Evolutionary conservation across 305 asterid genomes (phyloP).

Genomic region (Stenogyne calaminthoides): DNA sequence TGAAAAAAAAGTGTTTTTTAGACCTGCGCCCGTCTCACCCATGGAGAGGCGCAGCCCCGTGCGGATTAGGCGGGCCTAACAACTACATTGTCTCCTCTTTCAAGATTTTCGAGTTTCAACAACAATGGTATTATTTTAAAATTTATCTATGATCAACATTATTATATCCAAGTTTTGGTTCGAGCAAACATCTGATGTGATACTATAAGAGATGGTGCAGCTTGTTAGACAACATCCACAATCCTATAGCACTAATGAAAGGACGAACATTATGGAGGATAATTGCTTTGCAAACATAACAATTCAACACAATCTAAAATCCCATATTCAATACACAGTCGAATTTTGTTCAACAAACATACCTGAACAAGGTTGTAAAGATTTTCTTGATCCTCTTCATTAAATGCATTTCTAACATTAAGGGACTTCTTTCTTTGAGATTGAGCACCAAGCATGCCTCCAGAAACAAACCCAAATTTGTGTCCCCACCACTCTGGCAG

Average conservation of each 20-base stretch:
- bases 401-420: conserved; percentile 58
- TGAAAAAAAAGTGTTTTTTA: no score
- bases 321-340: background rate
- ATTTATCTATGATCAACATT: background rate
- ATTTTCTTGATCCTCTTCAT: conserved; percentile 94
- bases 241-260: no score
- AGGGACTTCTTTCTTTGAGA: conserved; percentile 56
- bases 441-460: conserved; percentile 91
- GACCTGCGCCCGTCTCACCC: no score
- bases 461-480: conserved; percentile 75
- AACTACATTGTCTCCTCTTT: no score
- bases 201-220: no score
- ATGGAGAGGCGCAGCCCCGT: no score
- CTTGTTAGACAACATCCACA: no score
- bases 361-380: conserved; percentile 93
- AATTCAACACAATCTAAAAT: background rate
- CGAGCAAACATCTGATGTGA: background rate
- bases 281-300: background rate
- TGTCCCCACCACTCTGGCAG: conserved; percentile 92
- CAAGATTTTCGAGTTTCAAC: no score
- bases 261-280: no score
- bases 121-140: no score
- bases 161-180: background rate
- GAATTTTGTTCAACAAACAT: background rate
- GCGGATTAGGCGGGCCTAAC: no score